Conservation (phyloP, 768 basidiomycete species). For the Russula ochroleuca region DNA sequence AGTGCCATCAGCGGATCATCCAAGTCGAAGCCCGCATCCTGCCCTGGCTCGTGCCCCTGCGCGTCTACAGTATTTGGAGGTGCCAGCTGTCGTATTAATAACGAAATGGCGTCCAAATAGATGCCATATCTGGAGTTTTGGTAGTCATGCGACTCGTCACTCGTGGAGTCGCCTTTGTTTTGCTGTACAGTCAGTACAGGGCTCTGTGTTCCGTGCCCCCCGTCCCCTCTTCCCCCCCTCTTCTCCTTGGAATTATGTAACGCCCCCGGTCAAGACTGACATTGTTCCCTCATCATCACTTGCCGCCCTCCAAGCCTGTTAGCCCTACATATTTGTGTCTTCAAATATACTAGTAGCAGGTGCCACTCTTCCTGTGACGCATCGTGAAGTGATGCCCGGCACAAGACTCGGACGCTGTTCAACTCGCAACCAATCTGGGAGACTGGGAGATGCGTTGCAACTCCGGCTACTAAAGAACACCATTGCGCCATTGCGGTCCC, state of each 20-base stretch:
- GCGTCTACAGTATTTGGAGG: too few relatives aligned
- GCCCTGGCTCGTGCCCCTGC: too few relatives aligned
- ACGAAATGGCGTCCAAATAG: too few relatives aligned
- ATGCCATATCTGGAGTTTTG: too few relatives aligned
- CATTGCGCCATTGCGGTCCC: not conserved
- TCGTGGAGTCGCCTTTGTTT: not conserved
- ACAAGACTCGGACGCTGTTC: not conserved
- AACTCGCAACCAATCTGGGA: conserved; percentile 13
- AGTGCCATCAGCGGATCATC: too few relatives aligned
- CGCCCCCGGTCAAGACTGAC: not conserved
- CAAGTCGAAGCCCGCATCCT: too few relatives aligned
- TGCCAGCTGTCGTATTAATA: too few relatives aligned
- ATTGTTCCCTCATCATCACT: not conserved
- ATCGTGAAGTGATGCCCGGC: too few relatives aligned
- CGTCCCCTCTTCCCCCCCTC: not conserved
- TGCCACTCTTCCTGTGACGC: not conserved
- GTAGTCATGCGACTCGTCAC: too few relatives aligned
- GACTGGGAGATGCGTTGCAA: conserved; percentile 6
- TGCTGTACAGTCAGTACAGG: too few relatives aligned
- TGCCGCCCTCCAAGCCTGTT: not conserved
- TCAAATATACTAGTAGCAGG: not conserved
- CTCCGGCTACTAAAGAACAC: conserved; percentile 10
- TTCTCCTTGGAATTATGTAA: not conserved
- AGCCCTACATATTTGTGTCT: not conserved
- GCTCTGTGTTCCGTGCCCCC: not conserved